Conservation (phyloP, 371 early-diverging fungal species). For the Rhizopus microsporus region DNA sequence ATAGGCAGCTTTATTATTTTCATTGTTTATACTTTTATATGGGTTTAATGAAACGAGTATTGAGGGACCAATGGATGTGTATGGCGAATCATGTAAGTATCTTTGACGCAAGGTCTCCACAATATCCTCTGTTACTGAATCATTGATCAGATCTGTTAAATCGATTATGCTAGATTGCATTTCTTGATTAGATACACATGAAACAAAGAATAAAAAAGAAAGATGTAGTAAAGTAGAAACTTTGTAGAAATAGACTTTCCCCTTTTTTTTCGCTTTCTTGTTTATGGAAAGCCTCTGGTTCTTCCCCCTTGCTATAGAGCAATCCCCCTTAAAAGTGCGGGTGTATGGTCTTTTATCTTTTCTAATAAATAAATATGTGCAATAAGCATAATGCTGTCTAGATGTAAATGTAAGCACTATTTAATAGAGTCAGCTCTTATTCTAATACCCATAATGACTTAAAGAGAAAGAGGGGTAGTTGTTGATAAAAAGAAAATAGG, state of each 20-base stretch:
- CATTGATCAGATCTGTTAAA: conserved; percentile 28
- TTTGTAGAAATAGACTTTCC: background rate
- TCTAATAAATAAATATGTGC: background rate
- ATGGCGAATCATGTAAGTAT: conserved; percentile 48
- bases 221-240: too few species aligned
- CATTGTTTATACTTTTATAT: conserved; percentile 16
- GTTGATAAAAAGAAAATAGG: too few species aligned
- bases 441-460: too few species aligned
- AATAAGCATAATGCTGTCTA: background rate
- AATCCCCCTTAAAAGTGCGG: background rate
- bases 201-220: background rate
- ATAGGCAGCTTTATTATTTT: conserved; percentile 21
- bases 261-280: conserved; percentile 1
- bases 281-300: background rate
- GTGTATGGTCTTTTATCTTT: background rate
- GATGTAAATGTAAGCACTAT: too few species aligned
- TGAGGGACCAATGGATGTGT: conserved; percentile 63
- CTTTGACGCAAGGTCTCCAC: conserved; percentile 56
- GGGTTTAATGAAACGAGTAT: conserved; percentile 47
- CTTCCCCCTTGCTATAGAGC: background rate
- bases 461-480: too few species aligned
- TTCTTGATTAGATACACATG: background rate
- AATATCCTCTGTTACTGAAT: conserved; percentile 44
- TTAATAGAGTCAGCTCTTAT: too few species aligned
- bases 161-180: conserved; percentile 21